Evolutionary conservation across 2,329 filamentous ascomycete species (phyloP).

Genomic region (Aspergillus carbonarius): DNA sequence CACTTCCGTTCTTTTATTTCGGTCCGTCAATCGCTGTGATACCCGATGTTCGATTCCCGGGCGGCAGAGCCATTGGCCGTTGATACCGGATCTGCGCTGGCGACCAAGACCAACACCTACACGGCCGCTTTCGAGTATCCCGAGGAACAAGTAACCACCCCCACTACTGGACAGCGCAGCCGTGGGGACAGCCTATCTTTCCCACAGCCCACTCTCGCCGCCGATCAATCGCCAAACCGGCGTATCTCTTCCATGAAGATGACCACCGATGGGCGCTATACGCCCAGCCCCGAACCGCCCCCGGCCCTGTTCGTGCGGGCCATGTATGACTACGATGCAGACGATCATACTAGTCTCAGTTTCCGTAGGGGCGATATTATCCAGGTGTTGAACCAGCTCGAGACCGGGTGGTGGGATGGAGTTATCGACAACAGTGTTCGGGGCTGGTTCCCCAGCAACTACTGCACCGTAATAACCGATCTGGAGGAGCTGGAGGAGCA

Average conservation of each 20-base stretch:
- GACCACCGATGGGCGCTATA: slow-evolving; percentile 29
- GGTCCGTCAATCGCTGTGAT: slow-evolving; percentile 12
- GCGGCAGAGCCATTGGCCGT: slow-evolving; percentile 34
- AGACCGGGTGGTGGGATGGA: slow-evolving; percentile 99
- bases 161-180: slow-evolving; percentile 29
- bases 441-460: slow-evolving; percentile 99
- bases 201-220: slow-evolving; percentile 19
- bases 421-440: slow-evolving; percentile 87
- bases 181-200: slow-evolving; percentile 34
- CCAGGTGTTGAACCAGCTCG: slow-evolving; percentile 95
- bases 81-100: slow-evolving; percentile 33
- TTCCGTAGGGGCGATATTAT: slow-evolving; percentile 97
- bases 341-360: slow-evolving; percentile 93
- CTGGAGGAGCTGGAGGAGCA: slow-evolving; percentile 70
- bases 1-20: not conserved
- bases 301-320: slow-evolving; percentile 81
- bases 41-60: slow-evolving; percentile 36
- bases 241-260: slow-evolving; percentile 33
- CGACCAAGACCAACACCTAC: slow-evolving; percentile 38
- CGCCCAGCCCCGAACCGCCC: slow-evolving; percentile 42
- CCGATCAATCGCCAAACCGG: slow-evolving; percentile 25
- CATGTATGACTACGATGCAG: slow-evolving; percentile 95
- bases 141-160: slow-evolving; percentile 37
- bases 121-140: slow-evolving; percentile 46
- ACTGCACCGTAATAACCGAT: slow-evolving; percentile 82